A percentile compares a stretch with the other conserved stretches of the same genome.
Conservation (phyloP, 306 rosid genomes). For the Rosa chinensis region DNA sequence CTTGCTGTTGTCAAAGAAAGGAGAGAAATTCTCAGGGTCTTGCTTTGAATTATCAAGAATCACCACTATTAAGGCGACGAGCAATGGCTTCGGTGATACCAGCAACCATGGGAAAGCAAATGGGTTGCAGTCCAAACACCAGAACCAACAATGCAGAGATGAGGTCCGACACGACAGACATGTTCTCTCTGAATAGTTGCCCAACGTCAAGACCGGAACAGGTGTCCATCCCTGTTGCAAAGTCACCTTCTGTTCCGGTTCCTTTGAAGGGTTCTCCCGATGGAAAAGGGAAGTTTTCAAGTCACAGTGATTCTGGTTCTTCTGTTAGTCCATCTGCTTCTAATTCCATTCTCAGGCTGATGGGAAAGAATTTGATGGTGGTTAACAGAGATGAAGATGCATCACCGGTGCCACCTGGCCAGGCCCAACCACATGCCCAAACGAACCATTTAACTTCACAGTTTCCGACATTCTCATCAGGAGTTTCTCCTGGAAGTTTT, state of each 20-base stretch:
- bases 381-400: slow-evolving; percentile 50
- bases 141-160: slow-evolving; percentile 28
- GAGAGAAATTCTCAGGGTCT: slow-evolving; percentile 41
- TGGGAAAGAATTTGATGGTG: slow-evolving; percentile 73
- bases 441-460: slow-evolving; percentile 25
- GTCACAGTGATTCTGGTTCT: slow-evolving; percentile 33
- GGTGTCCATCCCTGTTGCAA: slow-evolving; percentile 13
- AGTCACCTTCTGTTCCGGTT: slow-evolving; percentile 20
- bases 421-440: slow-evolving; percentile 29
- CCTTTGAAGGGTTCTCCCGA: slow-evolving; percentile 26
- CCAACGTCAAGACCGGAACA: slow-evolving; percentile 24
- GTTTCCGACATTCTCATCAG: slow-evolving; percentile 30
- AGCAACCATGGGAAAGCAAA: slow-evolving; percentile 38
- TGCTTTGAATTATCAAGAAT: slow-evolving; percentile 39
- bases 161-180: slow-evolving; percentile 33
- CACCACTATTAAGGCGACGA: slow-evolving; percentile 37
- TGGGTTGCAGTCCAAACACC: slow-evolving; percentile 23
- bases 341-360: slow-evolving; percentile 53
- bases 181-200: slow-evolving; percentile 19
- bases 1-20: slow-evolving; percentile 59
- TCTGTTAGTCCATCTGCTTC: slow-evolving; percentile 49
- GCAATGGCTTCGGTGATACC: slow-evolving; percentile 24
- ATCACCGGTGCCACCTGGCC: slow-evolving; percentile 26
- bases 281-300: slow-evolving; percentile 28
- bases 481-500: slow-evolving; percentile 23